phyloP scores from a whole-genome alignment of 1,139 yeast species.

The Kodamaea plutei region DNA sequence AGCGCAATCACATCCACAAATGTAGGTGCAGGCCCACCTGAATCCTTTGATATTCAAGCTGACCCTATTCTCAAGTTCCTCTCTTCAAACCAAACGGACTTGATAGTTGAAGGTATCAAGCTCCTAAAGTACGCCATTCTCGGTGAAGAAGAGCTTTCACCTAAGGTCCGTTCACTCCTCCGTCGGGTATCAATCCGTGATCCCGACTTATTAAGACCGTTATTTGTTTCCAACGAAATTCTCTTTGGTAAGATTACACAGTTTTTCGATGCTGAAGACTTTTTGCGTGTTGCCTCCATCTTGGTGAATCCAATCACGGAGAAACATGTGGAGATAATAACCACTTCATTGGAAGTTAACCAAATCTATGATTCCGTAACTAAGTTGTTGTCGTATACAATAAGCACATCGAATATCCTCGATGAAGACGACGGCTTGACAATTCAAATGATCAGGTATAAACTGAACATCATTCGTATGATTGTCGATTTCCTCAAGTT shows the following conservation, averaged over 20 bases:
- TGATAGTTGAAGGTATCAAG: conserved; percentile 33
- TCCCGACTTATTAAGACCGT: conserved; percentile 27
- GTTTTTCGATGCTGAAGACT: conserved; percentile 32
- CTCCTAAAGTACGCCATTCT: conserved; percentile 37
- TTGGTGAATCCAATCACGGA: conserved; percentile 23
- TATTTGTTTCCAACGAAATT: conserved; percentile 25
- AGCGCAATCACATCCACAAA: not conserved
- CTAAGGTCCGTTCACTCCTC: conserved; percentile 20
- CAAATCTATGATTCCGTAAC: conserved; percentile 28
- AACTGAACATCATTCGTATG: conserved; percentile 26
- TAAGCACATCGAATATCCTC: conserved; percentile 29
- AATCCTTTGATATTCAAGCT: conserved; percentile 20
- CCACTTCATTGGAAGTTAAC: conserved; percentile 23
- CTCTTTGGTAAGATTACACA: conserved; percentile 21
- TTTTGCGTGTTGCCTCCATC: conserved; percentile 31
- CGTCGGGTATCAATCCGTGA: conserved; percentile 26
- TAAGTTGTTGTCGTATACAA: conserved; percentile 26
- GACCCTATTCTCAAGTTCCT: conserved; percentile 38
- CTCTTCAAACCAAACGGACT: conserved; percentile 26
- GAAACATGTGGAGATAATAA: conserved; percentile 20
- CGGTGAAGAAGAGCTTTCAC: conserved; percentile 32
- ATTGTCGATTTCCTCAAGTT: conserved; percentile 26
- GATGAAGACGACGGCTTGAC: conserved; percentile 30
- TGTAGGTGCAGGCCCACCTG: not conserved
- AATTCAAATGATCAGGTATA: conserved; percentile 34